Base-by-base conservation (phyloP, 176 grass and related monocot species). In the Miscanthus lutarioriparius region DNA sequence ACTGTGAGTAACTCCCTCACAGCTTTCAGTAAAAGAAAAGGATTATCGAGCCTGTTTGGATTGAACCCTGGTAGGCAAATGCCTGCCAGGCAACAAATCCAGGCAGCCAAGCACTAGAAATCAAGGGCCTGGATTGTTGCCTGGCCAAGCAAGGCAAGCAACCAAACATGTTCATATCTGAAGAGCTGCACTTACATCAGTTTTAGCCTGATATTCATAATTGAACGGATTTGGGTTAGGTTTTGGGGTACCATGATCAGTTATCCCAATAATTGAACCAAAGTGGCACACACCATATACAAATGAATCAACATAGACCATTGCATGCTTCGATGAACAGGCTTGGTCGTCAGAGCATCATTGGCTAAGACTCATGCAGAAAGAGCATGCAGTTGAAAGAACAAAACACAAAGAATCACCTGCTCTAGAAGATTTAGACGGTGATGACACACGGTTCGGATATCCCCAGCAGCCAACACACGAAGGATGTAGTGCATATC, bases 401-500 rank as follows among this genome's bases (percentile, higher is more conserved):
- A 53, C 11, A 74, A n/a, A 35, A 23, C 40, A 22, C 23, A 22
- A 83, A 84, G 15, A 76, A 64, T 81, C 90, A 95, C 95, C 83
- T 97, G 95, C 78, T 97, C 95, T 73, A 97, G 90, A 89, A 94
- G 92, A 90, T 89, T 89, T 65, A 97, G 74, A 72, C 95, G 88
- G 68, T 95, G 87, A 81, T 97, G 92, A 67, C 92, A 97, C 27
- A 97, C 87, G 1, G 95, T 97, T 91, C 95, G 91, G 43, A 94
- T 97, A 84, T 97, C 90, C 75, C 95, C 95, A 67, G 86, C 88
- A 79, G 95, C 95, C 72, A 89, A 84, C 10, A 92, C 95, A 68
- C 95, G 95, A 58, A 97, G 95, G 49, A 97, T 84, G 80, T 94
- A 89, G 84, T 97, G 95, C 91, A 97, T 91, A 75, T 97, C 95